Percentiles rank a stretch among this genome's conserved stretches.
Conservation (phyloP, 1,284 basidiomycete genomes). For the Cutaneotrichosporon dermatis region DNA sequence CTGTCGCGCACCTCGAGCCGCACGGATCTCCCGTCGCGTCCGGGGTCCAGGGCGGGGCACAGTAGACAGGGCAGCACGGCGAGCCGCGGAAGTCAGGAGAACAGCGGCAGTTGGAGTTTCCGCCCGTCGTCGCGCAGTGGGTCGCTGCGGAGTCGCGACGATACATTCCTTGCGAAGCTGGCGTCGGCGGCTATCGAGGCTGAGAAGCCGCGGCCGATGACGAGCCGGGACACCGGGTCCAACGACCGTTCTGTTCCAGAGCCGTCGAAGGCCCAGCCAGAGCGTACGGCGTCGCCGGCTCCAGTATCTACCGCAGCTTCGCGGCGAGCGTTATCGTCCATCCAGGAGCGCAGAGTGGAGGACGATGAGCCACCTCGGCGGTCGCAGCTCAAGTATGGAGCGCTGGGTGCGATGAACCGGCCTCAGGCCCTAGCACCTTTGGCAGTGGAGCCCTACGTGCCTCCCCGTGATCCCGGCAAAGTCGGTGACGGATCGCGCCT, state of each 20-base stretch:
- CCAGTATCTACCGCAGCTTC: too few species aligned
- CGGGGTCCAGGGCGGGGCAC: not conserved
- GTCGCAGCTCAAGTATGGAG: not conserved
- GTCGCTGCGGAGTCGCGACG: conserved; percentile 2
- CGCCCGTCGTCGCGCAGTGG: not conserved
- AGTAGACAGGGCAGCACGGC: not conserved
- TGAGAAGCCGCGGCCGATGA: not conserved
- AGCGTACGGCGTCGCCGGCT: too few species aligned
- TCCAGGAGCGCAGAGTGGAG: not conserved
- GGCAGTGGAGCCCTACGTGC: not conserved
- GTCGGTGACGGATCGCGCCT: conserved; percentile 2
- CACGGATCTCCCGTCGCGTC: not conserved
- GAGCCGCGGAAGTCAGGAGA: not conserved
- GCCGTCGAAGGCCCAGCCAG: not conserved
- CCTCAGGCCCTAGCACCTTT: too few species aligned
- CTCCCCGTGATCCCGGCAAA: not conserved
- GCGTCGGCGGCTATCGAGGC: conserved; percentile 3
- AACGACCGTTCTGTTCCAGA: not conserved
- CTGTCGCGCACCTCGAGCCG: not conserved
- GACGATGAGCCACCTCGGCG: not conserved
- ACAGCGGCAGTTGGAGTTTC: not conserved
- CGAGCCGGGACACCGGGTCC: too few species aligned
- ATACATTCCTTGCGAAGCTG: conserved; percentile 14
- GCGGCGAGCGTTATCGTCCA: not conserved
- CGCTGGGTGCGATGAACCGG: not conserved